These are phyloP conservation scores for Saccharomyces paradoxus DNA, from an alignment of 805 yeast species.

Conservation along the genomic window DNA sequence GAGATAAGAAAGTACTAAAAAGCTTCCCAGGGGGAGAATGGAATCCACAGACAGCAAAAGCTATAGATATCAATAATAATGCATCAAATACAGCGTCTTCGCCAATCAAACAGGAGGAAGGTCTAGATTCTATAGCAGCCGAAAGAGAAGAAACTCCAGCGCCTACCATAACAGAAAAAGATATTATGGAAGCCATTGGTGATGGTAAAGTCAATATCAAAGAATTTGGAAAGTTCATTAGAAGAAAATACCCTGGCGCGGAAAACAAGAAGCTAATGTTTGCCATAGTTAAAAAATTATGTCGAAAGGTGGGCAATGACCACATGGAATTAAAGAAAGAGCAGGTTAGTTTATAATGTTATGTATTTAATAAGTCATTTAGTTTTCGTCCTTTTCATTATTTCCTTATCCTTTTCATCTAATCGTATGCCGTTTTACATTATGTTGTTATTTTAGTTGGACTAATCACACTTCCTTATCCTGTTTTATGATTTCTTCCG, in stretches of 20 bases:
- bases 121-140: not conserved
- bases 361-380: not conserved
- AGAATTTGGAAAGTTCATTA: slow-evolving; percentile 52
- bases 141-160: not conserved
- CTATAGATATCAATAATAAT: not conserved
- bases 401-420: not conserved
- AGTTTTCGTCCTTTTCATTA: not conserved
- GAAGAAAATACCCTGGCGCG: slow-evolving; percentile 41
- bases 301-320: slow-evolving; percentile 25
- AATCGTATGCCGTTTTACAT: not conserved
- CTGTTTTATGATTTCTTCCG: not conserved
- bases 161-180: slow-evolving; percentile 55
- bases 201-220: slow-evolving; percentile 35
- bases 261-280: slow-evolving; percentile 27
- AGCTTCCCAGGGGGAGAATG: slow-evolving; percentile 77
- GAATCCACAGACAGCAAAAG: slow-evolving; percentile 50
- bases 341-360: not conserved
- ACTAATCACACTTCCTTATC: not conserved
- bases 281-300: slow-evolving; percentile 25
- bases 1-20: slow-evolving; percentile 49
- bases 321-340: slow-evolving; percentile 26
- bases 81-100: not conserved
- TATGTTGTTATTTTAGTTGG: not conserved
- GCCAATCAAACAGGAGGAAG: slow-evolving; percentile 30
- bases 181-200: slow-evolving; percentile 56